Evolutionary conservation across 495 filamentous ascomycete genomes (phyloP).

Genomic region (Aspergillus baeticus): DNA sequence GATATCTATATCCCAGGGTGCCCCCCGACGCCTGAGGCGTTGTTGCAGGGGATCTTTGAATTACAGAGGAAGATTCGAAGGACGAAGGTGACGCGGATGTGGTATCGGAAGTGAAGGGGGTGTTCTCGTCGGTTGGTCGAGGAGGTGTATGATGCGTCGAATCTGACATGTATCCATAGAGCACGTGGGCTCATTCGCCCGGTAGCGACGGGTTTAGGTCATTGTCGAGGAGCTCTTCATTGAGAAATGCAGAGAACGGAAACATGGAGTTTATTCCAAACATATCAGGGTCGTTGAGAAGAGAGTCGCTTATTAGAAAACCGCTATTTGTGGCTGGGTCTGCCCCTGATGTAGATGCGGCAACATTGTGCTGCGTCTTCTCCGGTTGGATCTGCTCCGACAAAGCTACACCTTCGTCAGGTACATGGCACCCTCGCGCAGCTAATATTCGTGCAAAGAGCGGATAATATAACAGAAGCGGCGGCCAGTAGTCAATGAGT

Average conservation of each 20-base stretch:
- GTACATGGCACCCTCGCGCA: background rate
- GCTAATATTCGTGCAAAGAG: conserved; percentile 7
- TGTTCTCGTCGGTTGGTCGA: background rate
- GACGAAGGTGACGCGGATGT: conserved; percentile 53
- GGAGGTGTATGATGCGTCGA: background rate
- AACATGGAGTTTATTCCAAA: background rate
- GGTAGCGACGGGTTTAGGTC: background rate
- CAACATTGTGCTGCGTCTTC: too few relatives aligned
- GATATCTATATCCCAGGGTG: conserved; percentile 91
- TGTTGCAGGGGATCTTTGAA: conserved; percentile 86
- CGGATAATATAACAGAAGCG: conserved; percentile 1
- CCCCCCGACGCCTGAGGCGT: conserved; percentile 63
- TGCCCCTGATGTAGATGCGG: too few relatives aligned
- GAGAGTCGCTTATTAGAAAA: background rate
- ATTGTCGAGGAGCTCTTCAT: background rate
- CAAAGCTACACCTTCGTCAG: background rate
- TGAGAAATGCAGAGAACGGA: conserved; percentile 1
- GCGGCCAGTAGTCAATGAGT: conserved; percentile 5
- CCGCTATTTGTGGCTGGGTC: background rate
- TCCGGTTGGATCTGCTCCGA: too few relatives aligned
- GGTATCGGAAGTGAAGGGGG: conserved; percentile 27
- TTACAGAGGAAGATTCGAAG: conserved; percentile 85
- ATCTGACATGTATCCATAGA: background rate
- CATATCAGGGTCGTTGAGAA: background rate
- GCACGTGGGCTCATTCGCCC: too few relatives aligned